phyloP scores from a whole-genome alignment of 1,284 basidiomycete species.

The Omphalotus olearius region DNA sequence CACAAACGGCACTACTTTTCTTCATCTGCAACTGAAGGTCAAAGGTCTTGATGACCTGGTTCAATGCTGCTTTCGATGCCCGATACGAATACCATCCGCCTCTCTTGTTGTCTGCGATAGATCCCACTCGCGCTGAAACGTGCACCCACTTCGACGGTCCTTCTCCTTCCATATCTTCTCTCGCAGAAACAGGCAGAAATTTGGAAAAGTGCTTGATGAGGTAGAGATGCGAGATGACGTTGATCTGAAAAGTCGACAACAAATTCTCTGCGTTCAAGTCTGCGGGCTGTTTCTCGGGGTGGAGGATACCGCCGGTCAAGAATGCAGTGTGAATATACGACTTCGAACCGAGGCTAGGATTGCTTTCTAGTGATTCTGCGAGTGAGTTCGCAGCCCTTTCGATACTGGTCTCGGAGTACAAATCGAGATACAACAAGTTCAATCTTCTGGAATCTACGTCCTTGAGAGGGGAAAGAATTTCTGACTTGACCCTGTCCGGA shows the following conservation, averaged over 20 bases:
- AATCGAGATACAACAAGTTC: constrained; percentile 43
- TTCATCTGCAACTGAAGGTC: constrained; percentile 58
- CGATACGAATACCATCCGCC: constrained; percentile 77
- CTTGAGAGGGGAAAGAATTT: constrained; percentile 39
- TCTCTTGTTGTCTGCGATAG: constrained; percentile 55
- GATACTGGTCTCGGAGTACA: constrained; percentile 49
- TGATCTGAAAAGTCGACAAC: constrained; percentile 48
- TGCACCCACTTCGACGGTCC: constrained; percentile 56
- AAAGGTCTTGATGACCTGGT: constrained; percentile 68
- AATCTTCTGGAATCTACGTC: constrained; percentile 43
- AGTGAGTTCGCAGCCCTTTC: constrained; percentile 41
- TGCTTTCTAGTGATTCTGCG: constrained; percentile 28
- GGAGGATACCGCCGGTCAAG: constrained; percentile 51
- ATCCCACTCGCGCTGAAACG: constrained; percentile 59
- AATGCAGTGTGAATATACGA: constrained; percentile 44
- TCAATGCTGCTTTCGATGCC: constrained; percentile 71
- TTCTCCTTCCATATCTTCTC: constrained; percentile 15
- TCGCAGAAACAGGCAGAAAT: constrained; percentile 40
- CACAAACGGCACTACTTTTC: constrained; percentile 49
- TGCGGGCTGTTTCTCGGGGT: constrained; percentile 52
- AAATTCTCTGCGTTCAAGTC: constrained; percentile 46
- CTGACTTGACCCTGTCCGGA: constrained; percentile 31
- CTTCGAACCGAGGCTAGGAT: constrained; percentile 26
- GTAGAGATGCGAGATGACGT: constrained; percentile 57
- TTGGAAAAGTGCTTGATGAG: constrained; percentile 59